These are phyloP conservation scores for Serendipita sp. DNA, from an alignment of 768 basidiomycete genomes.

Conservation along the genomic window DNA sequence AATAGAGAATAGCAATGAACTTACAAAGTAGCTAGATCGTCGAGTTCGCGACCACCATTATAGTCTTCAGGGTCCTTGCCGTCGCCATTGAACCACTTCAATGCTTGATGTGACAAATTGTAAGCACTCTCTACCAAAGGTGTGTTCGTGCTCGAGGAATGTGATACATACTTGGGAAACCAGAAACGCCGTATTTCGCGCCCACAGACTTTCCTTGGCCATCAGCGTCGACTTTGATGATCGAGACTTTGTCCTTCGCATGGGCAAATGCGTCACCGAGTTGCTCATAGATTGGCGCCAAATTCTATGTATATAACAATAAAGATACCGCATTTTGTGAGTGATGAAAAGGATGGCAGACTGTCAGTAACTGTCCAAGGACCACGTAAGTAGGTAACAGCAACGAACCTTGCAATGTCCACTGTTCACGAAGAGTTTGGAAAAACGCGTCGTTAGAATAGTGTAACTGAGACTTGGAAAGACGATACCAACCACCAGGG, in stretches of 20 bases:
- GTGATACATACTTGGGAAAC: slow-evolving; percentile 63
- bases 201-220: slow-evolving; percentile 67
- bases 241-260: slow-evolving; percentile 63
- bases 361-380: not conserved
- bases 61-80: slow-evolving; percentile 51
- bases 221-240: slow-evolving; percentile 90
- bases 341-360: not conserved
- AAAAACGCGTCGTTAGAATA: not conserved
- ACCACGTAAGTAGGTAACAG: not conserved
- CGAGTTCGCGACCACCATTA: slow-evolving; percentile 65
- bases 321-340: not conserved
- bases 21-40: slow-evolving; percentile 59
- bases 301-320: slow-evolving; percentile 36
- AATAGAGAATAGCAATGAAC: slow-evolving; percentile 15
- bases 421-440: slow-evolving; percentile 21
- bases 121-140: not conserved
- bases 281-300: slow-evolving; percentile 78
- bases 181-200: slow-evolving; percentile 56
- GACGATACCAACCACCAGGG: slow-evolving; percentile 61
- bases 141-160: not conserved
- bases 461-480: not conserved
- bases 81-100: slow-evolving; percentile 77
- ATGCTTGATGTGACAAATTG: slow-evolving; percentile 31
- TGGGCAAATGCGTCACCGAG: slow-evolving; percentile 75
- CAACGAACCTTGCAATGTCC: slow-evolving; percentile 69